Conservation (phyloP, 371 early-diverging fungal genomes). For the Coemansia sp. region DNA sequence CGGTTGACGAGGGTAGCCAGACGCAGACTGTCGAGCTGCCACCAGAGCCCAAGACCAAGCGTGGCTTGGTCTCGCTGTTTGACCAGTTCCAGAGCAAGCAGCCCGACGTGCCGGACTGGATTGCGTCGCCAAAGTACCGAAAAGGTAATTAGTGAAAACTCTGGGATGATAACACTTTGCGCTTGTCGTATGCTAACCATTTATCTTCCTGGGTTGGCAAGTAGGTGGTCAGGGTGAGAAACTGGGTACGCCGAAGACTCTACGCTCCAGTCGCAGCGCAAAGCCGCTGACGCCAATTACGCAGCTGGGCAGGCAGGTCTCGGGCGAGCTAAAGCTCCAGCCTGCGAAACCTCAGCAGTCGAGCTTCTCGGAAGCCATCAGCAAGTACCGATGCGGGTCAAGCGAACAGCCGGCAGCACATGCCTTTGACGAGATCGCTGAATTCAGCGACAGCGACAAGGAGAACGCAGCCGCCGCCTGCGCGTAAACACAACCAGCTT, state of each 20-base stretch:
- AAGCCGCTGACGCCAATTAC: slow-evolving; percentile 10
- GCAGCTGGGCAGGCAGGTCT: not conserved
- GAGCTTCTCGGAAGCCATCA: not conserved
- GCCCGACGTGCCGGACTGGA: slow-evolving; percentile 11
- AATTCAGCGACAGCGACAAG: slow-evolving; percentile 39
- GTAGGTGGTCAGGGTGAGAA: not conserved
- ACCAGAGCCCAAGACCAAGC: not conserved
- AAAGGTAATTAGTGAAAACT: slow-evolving; percentile 17
- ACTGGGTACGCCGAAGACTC: no score
- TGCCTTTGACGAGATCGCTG: slow-evolving; percentile 33
- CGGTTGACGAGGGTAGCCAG: not conserved
- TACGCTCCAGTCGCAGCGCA: no score
- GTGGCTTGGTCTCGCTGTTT: slow-evolving; percentile 9
- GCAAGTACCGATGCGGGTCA: slow-evolving; percentile 10
- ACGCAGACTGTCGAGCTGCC: no score
- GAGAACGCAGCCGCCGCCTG: slow-evolving; percentile 12
- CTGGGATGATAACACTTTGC: not conserved
- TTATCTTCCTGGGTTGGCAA: no score
- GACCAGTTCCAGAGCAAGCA: slow-evolving; percentile 11
- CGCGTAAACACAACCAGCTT: not conserved
- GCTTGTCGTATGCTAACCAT: no score
- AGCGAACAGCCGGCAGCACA: not conserved
- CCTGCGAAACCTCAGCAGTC: not conserved
- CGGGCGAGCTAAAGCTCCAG: not conserved
- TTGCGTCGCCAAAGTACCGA: slow-evolving; percentile 17